phyloP scores from a whole-genome alignment of 176 grass and related monocot genomes.

The Aegilops speltoides region DNA sequence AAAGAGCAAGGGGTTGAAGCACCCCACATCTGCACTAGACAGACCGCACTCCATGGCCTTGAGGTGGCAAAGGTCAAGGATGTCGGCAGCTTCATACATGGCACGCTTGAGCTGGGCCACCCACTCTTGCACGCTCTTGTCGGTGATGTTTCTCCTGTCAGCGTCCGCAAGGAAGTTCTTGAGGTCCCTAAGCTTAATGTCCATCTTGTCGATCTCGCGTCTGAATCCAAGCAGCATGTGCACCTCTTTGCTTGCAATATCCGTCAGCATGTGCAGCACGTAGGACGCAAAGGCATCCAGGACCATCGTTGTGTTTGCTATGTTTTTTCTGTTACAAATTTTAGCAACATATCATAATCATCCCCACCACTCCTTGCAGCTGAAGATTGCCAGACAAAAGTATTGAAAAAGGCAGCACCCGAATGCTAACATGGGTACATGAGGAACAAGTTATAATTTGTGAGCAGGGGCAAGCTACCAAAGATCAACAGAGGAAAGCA shows the following conservation, averaged over 20 bases:
- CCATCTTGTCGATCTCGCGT: not conserved
- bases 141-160: not conserved
- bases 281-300: conserved; percentile 19
- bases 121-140: not conserved
- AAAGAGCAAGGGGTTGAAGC: not conserved
- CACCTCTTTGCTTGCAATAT: not conserved
- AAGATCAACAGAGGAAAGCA: not conserved
- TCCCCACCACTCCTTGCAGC: not conserved
- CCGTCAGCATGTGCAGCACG: not conserved
- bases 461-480: not conserved
- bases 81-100: not conserved
- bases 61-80: conserved; percentile 23
- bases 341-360: not conserved
- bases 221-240: not conserved
- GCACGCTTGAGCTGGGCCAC: conserved; percentile 3
- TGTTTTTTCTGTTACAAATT: not conserved
- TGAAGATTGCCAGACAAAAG: not conserved
- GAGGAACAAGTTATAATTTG: too few relatives aligned
- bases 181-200: not conserved
- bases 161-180: not conserved
- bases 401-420: not conserved
- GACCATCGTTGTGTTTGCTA: not conserved
- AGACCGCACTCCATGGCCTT: not conserved
- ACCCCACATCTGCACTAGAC: too few relatives aligned
- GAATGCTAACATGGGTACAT: not conserved